phyloP scores from a whole-genome alignment of 2,329 filamentous ascomycete species.

The Monilinia vaccinii-corymbosi region DNA sequence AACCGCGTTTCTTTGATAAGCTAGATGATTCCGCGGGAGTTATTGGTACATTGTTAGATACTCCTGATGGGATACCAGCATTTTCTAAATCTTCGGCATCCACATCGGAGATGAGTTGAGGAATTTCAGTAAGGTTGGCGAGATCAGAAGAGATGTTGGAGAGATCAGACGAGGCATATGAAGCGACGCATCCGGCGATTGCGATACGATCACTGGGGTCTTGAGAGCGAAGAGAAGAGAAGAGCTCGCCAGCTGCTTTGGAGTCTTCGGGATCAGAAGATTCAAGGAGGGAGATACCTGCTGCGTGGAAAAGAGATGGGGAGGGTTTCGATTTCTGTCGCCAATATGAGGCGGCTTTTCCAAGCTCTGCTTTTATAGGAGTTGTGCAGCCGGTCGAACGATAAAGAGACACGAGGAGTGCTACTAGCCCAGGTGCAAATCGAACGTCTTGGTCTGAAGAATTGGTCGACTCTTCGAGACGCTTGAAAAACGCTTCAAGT shows the following conservation, averaged over 20 bases:
- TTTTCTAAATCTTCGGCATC: conserved; percentile 54
- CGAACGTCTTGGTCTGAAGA: conserved; percentile 57
- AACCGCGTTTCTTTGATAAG: conserved; percentile 39
- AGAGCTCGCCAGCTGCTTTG: conserved; percentile 65
- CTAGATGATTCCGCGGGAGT: conserved; percentile 34
- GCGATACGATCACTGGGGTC: conserved; percentile 61
- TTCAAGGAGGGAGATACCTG: conserved; percentile 72
- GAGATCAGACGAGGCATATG: conserved; percentile 56
- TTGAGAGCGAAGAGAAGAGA: conserved; percentile 58
- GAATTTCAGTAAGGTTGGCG: conserved; percentile 50
- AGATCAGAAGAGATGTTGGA: conserved; percentile 46
- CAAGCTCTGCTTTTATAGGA: conserved; percentile 63
- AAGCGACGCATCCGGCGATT: conserved; percentile 77
- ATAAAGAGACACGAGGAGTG: conserved; percentile 71
- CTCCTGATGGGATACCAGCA: conserved; percentile 51
- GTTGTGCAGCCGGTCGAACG: conserved; percentile 62
- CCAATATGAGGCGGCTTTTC: conserved; percentile 78
- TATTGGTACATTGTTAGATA: conserved; percentile 25
- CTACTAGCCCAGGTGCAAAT: conserved; percentile 77
- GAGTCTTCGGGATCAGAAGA: conserved; percentile 63
- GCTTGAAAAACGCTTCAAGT: conserved; percentile 65
- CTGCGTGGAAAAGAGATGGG: conserved; percentile 66
- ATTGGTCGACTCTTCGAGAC: conserved; percentile 53
- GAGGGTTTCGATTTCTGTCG: conserved; percentile 49
- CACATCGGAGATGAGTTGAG: conserved; percentile 50